Conservation (phyloP, 768 basidiomycete species). For the Baorangia bicolor region DNA sequence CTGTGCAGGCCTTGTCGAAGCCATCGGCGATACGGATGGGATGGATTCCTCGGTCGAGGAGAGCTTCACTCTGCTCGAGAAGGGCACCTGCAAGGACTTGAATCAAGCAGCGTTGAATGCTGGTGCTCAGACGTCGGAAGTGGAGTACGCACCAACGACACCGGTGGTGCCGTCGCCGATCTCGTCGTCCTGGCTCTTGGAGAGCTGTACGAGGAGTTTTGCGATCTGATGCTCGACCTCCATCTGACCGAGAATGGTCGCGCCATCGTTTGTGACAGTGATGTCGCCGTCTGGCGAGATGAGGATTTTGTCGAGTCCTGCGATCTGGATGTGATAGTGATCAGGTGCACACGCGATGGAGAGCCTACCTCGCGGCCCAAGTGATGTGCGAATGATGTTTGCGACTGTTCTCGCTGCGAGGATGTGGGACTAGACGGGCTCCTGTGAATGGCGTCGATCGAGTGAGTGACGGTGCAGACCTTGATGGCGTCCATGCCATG, state of each 20-base stretch:
- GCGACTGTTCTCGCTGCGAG: constrained; percentile 92
- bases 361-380: constrained; percentile 84
- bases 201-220: constrained; percentile 93
- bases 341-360: not conserved
- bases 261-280: constrained; percentile 98
- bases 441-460: not conserved
- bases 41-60: constrained; percentile 99
- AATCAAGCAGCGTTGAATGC: not conserved
- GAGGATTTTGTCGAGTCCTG: constrained; percentile 93
- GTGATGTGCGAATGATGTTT: constrained; percentile 91
- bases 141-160: constrained; percentile 80
- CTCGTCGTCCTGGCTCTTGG: constrained; percentile 98
- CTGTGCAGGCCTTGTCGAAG: constrained; percentile 90
- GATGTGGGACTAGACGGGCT: constrained; percentile 74
- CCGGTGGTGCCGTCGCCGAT: constrained; percentile 99
- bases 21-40: constrained; percentile 99
- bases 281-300: constrained; percentile 98
- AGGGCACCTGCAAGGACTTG: constrained; percentile 96
- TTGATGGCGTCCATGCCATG: constrained; percentile 97
- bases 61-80: constrained; percentile 87
- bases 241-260: constrained; percentile 98
- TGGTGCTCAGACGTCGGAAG: constrained; percentile 1
- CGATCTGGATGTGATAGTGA: constrained; percentile 7
- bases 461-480: constrained; percentile 40
- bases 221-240: constrained; percentile 99